Conservation (phyloP, 1,284 basidiomycete genomes). For the Marasmius fiardii region DNA sequence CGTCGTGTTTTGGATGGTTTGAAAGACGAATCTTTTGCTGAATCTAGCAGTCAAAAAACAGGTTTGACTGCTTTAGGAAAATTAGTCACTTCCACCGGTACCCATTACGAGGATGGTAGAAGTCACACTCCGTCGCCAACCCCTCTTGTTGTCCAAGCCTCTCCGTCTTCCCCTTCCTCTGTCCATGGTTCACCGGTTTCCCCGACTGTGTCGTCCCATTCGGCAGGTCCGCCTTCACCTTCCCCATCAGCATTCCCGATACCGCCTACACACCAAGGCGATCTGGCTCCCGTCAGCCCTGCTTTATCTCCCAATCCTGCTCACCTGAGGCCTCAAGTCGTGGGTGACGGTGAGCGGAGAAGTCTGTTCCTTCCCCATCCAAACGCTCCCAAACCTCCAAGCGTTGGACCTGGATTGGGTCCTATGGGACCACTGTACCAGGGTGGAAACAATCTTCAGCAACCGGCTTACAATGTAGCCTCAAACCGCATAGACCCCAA, state of each 20-base stretch:
- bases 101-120: neutral
- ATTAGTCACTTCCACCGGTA: neutral
- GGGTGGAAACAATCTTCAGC: slow-evolving; percentile 10
- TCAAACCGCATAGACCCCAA: slow-evolving; percentile 5
- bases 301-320: slow-evolving; percentile 27
- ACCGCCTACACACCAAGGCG: slow-evolving; percentile 15
- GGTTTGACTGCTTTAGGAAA: neutral
- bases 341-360: slow-evolving; percentile 29
- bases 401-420: slow-evolving; percentile 32
- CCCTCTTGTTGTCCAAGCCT: neutral
- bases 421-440: slow-evolving; percentile 54
- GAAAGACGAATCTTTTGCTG: neutral
- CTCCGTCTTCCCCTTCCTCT: neutral
- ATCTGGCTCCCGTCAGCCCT: slow-evolving; percentile 16
- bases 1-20: neutral
- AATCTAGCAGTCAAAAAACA: neutral
- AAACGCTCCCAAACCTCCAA: slow-evolving; percentile 60
- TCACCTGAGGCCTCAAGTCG: slow-evolving; percentile 22
- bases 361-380: slow-evolving; percentile 71
- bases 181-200: slow-evolving; percentile 1
- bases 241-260: slow-evolving; percentile 13
- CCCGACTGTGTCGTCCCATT: slow-evolving; percentile 6
- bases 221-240: slow-evolving; percentile 14
- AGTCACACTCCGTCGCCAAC: neutral
- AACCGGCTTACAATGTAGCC: slow-evolving; percentile 14